Evolutionary conservation across 2,329 filamentous ascomycete genomes (phyloP), one percentile per base, ranked within the genome.

Genomic region (Huntiella omanensis): DNA sequence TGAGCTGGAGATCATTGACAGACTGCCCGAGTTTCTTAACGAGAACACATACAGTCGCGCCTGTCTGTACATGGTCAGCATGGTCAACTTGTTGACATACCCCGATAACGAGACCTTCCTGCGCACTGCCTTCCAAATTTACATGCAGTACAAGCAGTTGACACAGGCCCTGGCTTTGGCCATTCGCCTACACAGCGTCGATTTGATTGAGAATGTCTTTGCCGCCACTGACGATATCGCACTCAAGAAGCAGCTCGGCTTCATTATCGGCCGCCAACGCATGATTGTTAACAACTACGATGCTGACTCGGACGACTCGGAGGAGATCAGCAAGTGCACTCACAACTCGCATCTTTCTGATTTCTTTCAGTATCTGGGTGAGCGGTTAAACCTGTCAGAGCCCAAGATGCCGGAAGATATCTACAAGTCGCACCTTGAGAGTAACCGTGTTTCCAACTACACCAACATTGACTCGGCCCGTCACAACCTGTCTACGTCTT

Each of bases 371-470:
- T 76, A 82, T 4, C 69, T 98, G 32, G 92, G 80, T 49, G 95
- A 95, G 64, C 91, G 98, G 61, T 71, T 98, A 46, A 96, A 98
- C 62, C 88, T 98, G 45, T 69, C 96, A 37, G 91, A 98, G 52
- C 91, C 91, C 33, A 96, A 95, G 68, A 83, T 84, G 38, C 92
- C 88, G 0, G 91, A 98, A 59, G 92, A 98, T 57, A 98, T 98
- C 56, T 98, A 98, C 73, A 98, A 98, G 69, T 94, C 86, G 58
- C 91, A 98, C 62, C 73, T 98, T 4, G 91, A 98, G 64, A 96
- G 83, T 65, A 93, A 80, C 56, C 77, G 92, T 51, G 91, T 92
- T 45, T 84, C 85, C 17, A 87, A 86, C 33, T 75, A 94, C 64
- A 95, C 88, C 8, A 95, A 95, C 59, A 76, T 92, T 40, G 91